Evolutionary conservation across 2,329 filamentous ascomycete species (phyloP).

Genomic region (Aureobasidium sp.): DNA sequence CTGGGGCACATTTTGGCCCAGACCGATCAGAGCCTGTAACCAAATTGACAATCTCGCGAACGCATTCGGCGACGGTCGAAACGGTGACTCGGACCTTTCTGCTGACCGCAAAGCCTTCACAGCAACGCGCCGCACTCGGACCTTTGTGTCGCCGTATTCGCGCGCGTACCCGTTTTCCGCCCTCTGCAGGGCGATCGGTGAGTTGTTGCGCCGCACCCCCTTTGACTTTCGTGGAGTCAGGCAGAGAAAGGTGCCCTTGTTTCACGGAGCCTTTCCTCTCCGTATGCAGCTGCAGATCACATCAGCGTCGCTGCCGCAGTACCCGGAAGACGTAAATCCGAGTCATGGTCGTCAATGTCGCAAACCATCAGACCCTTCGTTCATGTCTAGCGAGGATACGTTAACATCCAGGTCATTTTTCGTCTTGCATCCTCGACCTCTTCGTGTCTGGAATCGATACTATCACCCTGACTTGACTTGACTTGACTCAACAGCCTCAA

Average conservation of each 20-base stretch:
- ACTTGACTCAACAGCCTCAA: neutral
- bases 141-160: conserved; percentile 2
- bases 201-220: neutral
- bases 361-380: neutral
- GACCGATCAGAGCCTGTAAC: neutral
- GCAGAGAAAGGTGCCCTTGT: neutral
- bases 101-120: neutral
- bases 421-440: neutral
- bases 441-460: neutral
- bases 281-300: conserved; percentile 9
- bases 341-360: neutral
- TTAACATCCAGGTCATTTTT: neutral
- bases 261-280: neutral
- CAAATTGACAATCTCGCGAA: conserved; percentile 10
- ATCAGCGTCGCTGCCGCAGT: conserved; percentile 10
- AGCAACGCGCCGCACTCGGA: conserved; percentile 6
- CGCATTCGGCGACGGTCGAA: conserved; percentile 5
- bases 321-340: neutral
- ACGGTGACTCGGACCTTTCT: conserved; percentile 5
- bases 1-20: neutral
- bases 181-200: neutral
- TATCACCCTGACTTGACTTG: too few species aligned
- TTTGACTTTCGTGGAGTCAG: neutral
- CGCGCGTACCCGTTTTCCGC: neutral
- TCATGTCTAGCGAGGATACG: neutral